Percentiles rank a stretch among this genome's conserved stretches.
phyloP scores from a whole-genome alignment of 441 rosid genomes.

The Arabidopsis hybrid region DNA sequence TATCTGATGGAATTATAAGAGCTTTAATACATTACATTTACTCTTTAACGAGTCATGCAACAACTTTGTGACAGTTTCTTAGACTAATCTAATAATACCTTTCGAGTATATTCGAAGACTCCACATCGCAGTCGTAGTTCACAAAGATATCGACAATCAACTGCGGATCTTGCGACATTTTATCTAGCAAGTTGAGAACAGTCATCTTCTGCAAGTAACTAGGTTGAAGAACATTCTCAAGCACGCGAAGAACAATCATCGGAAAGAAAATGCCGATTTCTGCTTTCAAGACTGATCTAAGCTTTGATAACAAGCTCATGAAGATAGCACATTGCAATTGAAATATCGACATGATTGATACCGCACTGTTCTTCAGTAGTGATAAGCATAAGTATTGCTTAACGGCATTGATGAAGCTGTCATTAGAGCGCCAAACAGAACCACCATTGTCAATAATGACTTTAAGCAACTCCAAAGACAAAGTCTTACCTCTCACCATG shows the following conservation, averaged over 20 bases:
- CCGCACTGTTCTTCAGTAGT: conserved; percentile 90
- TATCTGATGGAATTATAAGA: conserved; percentile 98
- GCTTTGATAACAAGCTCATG: conserved; percentile 75
- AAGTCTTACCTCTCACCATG: conserved; percentile 85
- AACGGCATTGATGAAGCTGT: conserved; percentile 82
- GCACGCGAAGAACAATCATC: conserved; percentile 94
- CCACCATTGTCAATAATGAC: conserved; percentile 84
- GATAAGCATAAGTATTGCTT: conserved; percentile 94
- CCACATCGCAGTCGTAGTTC: conserved; percentile 95
- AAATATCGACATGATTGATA: conserved; percentile 94
- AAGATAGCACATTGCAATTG: conserved; percentile 97
- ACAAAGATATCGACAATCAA: conserved; percentile 87
- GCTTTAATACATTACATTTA: conserved; percentile 76
- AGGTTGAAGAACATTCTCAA: conserved; percentile 97
- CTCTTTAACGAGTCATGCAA: conserved; percentile 38
- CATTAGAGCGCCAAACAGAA: conserved; percentile 80
- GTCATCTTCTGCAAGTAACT: conserved; percentile 98
- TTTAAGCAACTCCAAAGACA: conserved; percentile 89
- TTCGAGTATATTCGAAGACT: conserved; percentile 90
- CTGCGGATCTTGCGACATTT: conserved; percentile 85
- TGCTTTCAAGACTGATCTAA: conserved; percentile 82
- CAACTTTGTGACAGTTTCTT: conserved; percentile 13
- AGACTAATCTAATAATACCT: conserved; percentile 61
- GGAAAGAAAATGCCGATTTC: conserved; percentile 97
- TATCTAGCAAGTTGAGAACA: conserved; percentile 86